A percentile compares a stretch with the other conserved stretches of the same genome.
Conservation (phyloP, 2,329 filamentous ascomycete genomes). For the Epichloe festucae region DNA sequence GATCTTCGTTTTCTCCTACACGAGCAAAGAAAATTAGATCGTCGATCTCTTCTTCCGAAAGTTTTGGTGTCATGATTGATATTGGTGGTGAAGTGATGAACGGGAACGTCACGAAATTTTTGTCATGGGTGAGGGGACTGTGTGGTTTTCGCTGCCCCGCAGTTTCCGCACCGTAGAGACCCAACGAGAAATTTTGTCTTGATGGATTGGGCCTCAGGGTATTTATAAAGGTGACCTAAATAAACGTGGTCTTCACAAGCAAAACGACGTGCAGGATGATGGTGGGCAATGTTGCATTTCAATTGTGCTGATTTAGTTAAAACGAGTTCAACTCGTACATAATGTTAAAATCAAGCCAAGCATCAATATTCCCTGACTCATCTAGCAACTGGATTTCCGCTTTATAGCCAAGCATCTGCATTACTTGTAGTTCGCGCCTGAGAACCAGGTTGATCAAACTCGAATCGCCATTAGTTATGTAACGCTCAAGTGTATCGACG, state of each 20-base stretch:
- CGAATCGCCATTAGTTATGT: constrained; percentile 11
- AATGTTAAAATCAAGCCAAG: constrained; percentile 37
- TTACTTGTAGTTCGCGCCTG: constrained; percentile 49
- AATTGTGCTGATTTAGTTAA: background rate
- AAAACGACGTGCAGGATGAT: too few species aligned
- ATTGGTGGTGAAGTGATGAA: constrained; percentile 2
- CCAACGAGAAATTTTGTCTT: background rate
- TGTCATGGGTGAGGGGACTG: constrained; percentile 25
- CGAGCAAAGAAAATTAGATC: constrained; percentile 84
- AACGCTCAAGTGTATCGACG: constrained; percentile 34
- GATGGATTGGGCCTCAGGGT: background rate
- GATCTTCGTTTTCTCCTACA: constrained; percentile 58
- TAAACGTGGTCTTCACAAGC: too few species aligned
- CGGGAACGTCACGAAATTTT: constrained; percentile 15
- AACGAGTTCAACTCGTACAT: background rate
- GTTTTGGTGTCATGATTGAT: constrained; percentile 32
- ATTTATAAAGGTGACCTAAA: background rate
- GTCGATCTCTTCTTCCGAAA: constrained; percentile 73
- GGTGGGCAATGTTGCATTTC: too few species aligned
- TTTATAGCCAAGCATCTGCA: constrained; percentile 63
- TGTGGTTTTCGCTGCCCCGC: constrained; percentile 20
- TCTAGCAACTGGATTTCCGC: constrained; percentile 66
- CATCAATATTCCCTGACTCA: constrained; percentile 33
- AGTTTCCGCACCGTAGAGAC: constrained; percentile 21
- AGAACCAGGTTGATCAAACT: constrained; percentile 13